Evolutionary conservation across 352 stramenopile species (phyloP).

Genomic region (Pythium rhizo-oryzae): DNA sequence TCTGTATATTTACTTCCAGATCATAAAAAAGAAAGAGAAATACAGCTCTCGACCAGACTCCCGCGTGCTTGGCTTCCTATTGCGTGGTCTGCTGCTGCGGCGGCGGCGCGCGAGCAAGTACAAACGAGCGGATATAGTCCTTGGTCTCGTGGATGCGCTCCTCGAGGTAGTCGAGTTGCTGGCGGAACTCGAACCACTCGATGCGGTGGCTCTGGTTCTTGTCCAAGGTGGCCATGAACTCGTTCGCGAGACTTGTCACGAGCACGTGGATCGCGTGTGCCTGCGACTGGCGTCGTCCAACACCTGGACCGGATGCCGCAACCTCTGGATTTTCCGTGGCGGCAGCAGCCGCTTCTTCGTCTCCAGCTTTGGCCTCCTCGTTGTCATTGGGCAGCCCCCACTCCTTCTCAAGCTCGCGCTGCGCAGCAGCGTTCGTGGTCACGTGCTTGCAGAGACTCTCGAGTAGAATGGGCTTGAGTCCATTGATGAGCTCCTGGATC

Average conservation of each 20-base stretch:
- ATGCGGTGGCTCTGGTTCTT: slow-evolving; percentile 59
- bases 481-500: slow-evolving; percentile 50
- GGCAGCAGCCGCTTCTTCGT: not conserved
- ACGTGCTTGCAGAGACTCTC: slow-evolving; percentile 27
- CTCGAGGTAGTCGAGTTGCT: slow-evolving; percentile 73
- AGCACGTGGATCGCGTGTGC: slow-evolving; percentile 41
- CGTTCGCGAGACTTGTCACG: slow-evolving; percentile 49
- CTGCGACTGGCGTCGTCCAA: slow-evolving; percentile 32
- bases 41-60: not conserved
- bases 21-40: not conserved
- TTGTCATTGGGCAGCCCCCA: not conserved
- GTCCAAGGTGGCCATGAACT: slow-evolving; percentile 60
- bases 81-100: not conserved
- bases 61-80: not conserved
- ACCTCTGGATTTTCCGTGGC: not conserved
- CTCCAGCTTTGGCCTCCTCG: not conserved
- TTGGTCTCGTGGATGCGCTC: slow-evolving; percentile 55
- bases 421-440: slow-evolving; percentile 1
- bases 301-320: not conserved
- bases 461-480: slow-evolving; percentile 46
- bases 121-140: slow-evolving; percentile 41
- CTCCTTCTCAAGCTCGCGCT: slow-evolving; percentile 10
- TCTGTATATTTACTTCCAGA: slow-evolving; percentile 19
- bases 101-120: slow-evolving; percentile 4
- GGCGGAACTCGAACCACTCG: slow-evolving; percentile 79